These are phyloP conservation scores for Melanomma pulvis-pyrius DNA, from an alignment of 495 filamentous ascomycete species.

Conservation along the genomic window DNA sequence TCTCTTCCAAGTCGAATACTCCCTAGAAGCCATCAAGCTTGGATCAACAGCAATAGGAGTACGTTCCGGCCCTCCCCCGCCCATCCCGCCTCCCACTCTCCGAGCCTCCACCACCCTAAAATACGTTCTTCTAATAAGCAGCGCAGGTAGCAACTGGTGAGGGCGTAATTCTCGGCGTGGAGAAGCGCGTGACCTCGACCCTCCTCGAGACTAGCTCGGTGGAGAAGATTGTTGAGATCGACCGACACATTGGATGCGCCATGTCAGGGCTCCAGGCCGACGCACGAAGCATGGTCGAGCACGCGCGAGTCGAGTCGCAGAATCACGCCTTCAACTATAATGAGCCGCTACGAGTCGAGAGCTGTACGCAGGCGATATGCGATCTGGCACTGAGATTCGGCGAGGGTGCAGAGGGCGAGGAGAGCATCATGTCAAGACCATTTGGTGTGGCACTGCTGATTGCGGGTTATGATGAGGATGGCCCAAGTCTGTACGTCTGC, in stretches of 20 bases:
- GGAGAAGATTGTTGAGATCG: slow-evolving; percentile 99
- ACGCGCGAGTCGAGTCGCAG: slow-evolving; percentile 95
- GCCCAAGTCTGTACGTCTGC: slow-evolving; percentile 75
- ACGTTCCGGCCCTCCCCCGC: slow-evolving; percentile 42
- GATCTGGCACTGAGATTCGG: slow-evolving; percentile 95
- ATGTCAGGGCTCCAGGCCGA: slow-evolving; percentile 98
- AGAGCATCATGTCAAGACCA: slow-evolving; percentile 95
- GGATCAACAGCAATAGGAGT: slow-evolving; percentile 97
- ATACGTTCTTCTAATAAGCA: slow-evolving; percentile 10
- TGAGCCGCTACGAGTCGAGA: slow-evolving; percentile 90
- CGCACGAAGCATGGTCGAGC: slow-evolving; percentile 93
- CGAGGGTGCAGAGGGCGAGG: slow-evolving; percentile 96
- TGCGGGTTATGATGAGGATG: slow-evolving; percentile 96
- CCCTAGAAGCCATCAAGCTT: slow-evolving; percentile 99
- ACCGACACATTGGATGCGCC: slow-evolving; percentile 96
- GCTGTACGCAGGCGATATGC: slow-evolving; percentile 97
- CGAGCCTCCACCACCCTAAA: slow-evolving; percentile 3
- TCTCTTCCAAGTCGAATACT: slow-evolving; percentile 99
- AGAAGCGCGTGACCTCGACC: slow-evolving; percentile 97
- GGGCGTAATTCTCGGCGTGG: slow-evolving; percentile 93
- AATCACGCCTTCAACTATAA: slow-evolving; percentile 97
- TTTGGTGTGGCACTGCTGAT: slow-evolving; percentile 97
- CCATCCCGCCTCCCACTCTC: not conserved
- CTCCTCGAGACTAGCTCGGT: slow-evolving; percentile 96
- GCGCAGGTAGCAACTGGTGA: slow-evolving; percentile 80